Percentiles rank a stretch among this genome's conserved stretches.
Evolutionary conservation across 164 flowering plant species (phyloP).

Genomic region (Litsea cubeba): DNA sequence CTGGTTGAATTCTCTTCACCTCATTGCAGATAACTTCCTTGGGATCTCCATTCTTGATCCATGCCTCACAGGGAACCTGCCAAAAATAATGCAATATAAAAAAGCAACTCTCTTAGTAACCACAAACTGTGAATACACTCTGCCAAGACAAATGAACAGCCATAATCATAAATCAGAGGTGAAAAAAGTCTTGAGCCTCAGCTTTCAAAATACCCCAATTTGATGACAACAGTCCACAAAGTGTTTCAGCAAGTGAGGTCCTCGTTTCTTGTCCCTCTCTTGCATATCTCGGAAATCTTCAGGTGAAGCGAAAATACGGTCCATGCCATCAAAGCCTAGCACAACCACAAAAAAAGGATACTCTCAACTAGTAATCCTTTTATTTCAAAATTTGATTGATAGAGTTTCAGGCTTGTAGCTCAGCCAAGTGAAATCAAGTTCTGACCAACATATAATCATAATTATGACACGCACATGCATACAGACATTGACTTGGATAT

Average conservation of each 20-base stretch:
- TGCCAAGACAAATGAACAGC: not conserved
- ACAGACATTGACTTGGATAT: too few species aligned
- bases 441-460: not conserved
- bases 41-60: constrained; percentile 89
- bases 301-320: constrained; percentile 85
- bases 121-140: not conserved
- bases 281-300: constrained; percentile 60
- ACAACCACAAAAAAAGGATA: not conserved
- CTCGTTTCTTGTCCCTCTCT: constrained; percentile 54
- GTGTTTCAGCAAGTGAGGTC: constrained; percentile 79
- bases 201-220: constrained; percentile 48
- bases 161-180: not conserved
- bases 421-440: constrained; percentile 4
- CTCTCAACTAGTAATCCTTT: not conserved
- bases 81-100: constrained; percentile 7
- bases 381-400: not conserved
- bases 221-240: constrained; percentile 74
- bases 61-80: constrained; percentile 82
- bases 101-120: not conserved
- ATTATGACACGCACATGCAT: too few species aligned
- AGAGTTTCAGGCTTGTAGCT: not conserved
- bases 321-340: constrained; percentile 83
- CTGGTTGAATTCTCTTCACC: constrained; percentile 69
- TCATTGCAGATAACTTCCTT: constrained; percentile 82
- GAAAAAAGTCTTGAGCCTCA: too few species aligned